Base-by-base conservation (phyloP, 805 yeast genomes). In the Saccharomyces paradoxus region DNA sequence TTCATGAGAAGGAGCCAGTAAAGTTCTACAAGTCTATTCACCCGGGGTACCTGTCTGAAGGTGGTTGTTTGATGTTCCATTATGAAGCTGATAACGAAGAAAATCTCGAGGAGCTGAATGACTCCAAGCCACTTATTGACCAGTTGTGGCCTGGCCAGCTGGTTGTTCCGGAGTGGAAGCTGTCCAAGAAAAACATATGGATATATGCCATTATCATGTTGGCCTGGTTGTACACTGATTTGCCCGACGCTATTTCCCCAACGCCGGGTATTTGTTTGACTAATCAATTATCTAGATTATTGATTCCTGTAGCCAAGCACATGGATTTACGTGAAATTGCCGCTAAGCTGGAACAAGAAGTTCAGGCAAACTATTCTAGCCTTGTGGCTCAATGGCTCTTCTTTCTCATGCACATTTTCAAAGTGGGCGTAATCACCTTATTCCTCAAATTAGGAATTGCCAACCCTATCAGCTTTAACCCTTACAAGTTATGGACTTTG, bases 261-360 rank as follows among this genome's bases (percentile, higher is more conserved):
- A 92, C 98, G 3, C 98, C 98, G 0, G 97, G 97, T 26, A 78
- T 83, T 55, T 86, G 91, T 60, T 72, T 89, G 54, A 86, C 95
- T 10, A 85, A 83, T 63, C 81, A 82, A 60, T 54, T 82, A 28
- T 71, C 79, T 5, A 71, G 64, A 53, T 56, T 60, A 27, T 24
- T 74, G 1, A 63, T 77, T 27, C 67, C 68, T 12, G 58, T 63
- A 26, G 67, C 65, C 4, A 54, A 56, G 24, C 17, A 53, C 22
- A 70, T 80, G 57, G 80, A 78, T 17, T 62, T 71, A 49, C 65
- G 69, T 4, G 70, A 68, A 3, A 60, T 81, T 37, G 85, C 85
- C 2, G 66, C 64, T 3, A 72, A 74, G 14, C 69, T 86, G 49
- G 60, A 77, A 49, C 73, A 73, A 29, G 92, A 86, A 64, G 76